Base-by-base conservation (phyloP, 2,329 filamentous ascomycete species). In the Geosmithia putterillii region DNA sequence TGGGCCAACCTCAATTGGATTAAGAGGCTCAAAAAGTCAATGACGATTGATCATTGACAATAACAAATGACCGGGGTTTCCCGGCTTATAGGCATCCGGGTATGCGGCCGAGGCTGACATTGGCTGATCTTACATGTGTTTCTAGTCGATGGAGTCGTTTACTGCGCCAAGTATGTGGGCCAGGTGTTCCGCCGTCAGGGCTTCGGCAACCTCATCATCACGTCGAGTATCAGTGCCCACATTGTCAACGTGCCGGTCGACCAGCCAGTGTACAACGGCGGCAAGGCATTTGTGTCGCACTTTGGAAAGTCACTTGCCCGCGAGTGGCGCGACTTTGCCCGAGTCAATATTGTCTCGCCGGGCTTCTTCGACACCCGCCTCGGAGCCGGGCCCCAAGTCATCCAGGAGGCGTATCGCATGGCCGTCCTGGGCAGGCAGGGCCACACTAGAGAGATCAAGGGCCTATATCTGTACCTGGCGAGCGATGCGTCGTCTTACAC, bases 371-470 rank as follows among this genome's bases (percentile, higher is more conserved):
- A 73, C 44, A 75, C 72, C 1, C 71, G 71, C 50, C 72, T 76
- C 63, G 69, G 70, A 0, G 71, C 70, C 1, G 57, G 63, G 15
- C 61, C 63, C 0, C 38, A 45, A 2, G 61, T 61, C 2, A 47
- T 67, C 7, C 66, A 73, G 17, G 71, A 74, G 52, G 66, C 63
- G 1, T 62, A 66, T 38, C 53, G 67, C 1, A 74, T 76, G 71
- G 61, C 71, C 0, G 61, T 63, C 2, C 50, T 74, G 15, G 70
- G 74, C 34, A 69, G 77, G 47, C 70, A 79, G 48, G 77, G 73
- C 21, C 70, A 81, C 52, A 75, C 76, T 3, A 79, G 77, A 64
- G 78, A 81, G 63, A 63, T 81, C 49, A 81, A 81, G 67, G 77
- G 74, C 5, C 57, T 71, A 14, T 75, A 73, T 49, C 56, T 74